Percentiles rank a stretch among this genome's conserved stretches.
These are phyloP conservation scores for Cytospora piceicola DNA, from an alignment of 2,329 filamentous ascomycete species.

Conservation along the genomic window DNA sequence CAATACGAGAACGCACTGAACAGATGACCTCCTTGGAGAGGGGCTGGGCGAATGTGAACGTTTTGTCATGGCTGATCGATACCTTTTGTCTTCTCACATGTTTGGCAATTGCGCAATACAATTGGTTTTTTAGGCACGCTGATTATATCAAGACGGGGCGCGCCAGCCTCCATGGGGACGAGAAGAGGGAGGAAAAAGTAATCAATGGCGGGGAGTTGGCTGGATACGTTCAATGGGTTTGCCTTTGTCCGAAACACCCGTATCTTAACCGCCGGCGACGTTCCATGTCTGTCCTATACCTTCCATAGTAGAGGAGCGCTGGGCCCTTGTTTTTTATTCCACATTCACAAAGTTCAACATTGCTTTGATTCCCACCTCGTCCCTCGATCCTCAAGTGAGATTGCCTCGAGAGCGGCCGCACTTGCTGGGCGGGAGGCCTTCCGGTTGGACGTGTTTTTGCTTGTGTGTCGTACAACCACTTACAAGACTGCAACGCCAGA, in stretches of 20 bases:
- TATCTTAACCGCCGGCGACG: not conserved
- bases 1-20: conserved; percentile 9
- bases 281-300: not conserved
- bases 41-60: not conserved
- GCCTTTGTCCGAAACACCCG: not conserved
- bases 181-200: not conserved
- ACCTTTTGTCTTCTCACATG: not conserved
- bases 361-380: not conserved
- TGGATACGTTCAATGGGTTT: not conserved
- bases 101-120: not conserved
- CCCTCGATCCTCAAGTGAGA: not conserved
- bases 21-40: not conserved
- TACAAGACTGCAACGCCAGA: not conserved
- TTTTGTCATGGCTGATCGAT: not conserved
- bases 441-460: not conserved
- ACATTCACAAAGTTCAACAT: not conserved
- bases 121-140: not conserved
- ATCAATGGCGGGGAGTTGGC: not conserved
- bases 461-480: not conserved
- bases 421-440: not conserved
- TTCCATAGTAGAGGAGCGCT: not conserved
- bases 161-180: not conserved
- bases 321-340: not conserved
- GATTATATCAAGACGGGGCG: not conserved
- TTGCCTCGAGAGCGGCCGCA: not conserved